Evolutionary conservation across 2,329 filamentous ascomycete species (phyloP), one percentile per base, ranked within the genome.

Genomic region (Fusarium temperatum): DNA sequence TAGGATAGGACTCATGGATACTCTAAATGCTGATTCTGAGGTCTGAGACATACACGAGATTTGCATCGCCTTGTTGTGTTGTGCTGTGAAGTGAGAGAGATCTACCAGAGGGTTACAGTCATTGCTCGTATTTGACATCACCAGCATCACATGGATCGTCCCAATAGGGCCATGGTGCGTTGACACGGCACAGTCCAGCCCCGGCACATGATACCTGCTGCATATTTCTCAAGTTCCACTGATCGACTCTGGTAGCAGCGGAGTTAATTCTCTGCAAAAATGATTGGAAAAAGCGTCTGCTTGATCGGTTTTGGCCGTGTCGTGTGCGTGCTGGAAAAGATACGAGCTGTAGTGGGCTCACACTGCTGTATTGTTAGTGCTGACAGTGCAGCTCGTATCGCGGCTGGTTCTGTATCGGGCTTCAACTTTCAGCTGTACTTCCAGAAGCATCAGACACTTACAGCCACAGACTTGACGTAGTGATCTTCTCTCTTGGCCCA

Each of bases 311-410:
- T 36, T 28, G 24, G 30, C 56, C 42, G 42, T 51, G 4, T 45
- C 30, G 42, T 51, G 4, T 45, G 42, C 36, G 38, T 32, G 22
- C 26, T 28, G 32, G 18, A 38, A 36, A 35, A 18, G 20, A 59
- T 66, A 63, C 45, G 60, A 63, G 35, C n/a, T 60, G 24, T 30
- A 28, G 47, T 64, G 26, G 11, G n/a, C 39, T 64, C 36, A 55
- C 14, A 38, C 36, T 63, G n/a, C 15, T 51, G 32, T 39, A 41
- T 15, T 41, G 56, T 30, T 63, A 63, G 61, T 8, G 61, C 61
- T 63, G 61, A 63, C 56, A 35, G 22, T 48, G 35, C 20, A 55
- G 63, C 63, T 64, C 39, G 59, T 47, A 64, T 66, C 15, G 5
- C 13, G 8, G 47, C 6, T 12, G 2, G 17, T 55, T 18, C 45